Conservation (phyloP, 2,329 filamentous ascomycete species). For the Xylariaceae sp. region DNA sequence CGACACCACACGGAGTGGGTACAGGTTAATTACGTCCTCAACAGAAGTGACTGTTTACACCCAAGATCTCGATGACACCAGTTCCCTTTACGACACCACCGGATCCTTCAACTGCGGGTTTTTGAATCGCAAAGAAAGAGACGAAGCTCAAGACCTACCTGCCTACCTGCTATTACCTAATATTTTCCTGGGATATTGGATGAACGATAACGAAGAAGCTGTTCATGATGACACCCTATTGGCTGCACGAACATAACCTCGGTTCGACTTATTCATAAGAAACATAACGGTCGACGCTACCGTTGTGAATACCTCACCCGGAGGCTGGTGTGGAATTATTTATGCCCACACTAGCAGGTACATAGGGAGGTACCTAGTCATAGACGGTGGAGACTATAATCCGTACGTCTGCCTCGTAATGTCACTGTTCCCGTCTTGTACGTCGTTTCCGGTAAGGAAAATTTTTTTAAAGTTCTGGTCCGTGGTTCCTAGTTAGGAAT, state of each 20-base stretch:
- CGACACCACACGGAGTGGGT: neutral
- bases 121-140: no score
- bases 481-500: neutral
- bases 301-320: no score
- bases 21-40: neutral
- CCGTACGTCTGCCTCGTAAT: neutral
- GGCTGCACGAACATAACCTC: neutral
- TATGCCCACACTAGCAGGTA: neutral
- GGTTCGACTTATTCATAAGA: neutral
- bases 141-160: no score
- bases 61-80: no score
- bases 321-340: no score
- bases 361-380: neutral
- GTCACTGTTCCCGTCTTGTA: neutral
- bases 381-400: neutral
- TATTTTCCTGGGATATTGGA: neutral
- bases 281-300: neutral
- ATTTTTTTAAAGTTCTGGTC: neutral
- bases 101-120: no score
- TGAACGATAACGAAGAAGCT: neutral
- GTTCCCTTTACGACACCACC: no score
- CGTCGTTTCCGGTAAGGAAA: neutral
- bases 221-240: neutral
- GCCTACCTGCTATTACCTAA: neutral
- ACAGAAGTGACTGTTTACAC: neutral